These are phyloP conservation scores for Linderniella brevidens DNA, from an alignment of 257 asterid species.

Conservation along the genomic window DNA sequence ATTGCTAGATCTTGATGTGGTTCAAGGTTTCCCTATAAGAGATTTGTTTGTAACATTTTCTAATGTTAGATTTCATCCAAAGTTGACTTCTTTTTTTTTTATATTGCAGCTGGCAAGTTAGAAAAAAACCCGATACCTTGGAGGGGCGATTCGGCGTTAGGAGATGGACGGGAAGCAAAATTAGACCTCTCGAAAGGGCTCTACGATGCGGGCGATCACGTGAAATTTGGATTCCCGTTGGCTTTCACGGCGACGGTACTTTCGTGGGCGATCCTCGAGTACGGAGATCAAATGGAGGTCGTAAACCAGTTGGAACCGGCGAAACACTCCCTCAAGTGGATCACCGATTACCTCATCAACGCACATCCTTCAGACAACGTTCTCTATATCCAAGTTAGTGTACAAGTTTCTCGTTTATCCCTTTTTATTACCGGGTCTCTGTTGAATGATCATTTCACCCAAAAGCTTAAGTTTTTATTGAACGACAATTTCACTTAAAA, in stretches of 20 bases:
- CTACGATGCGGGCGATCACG: slow-evolving; percentile 94
- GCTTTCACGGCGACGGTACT: slow-evolving; percentile 89
- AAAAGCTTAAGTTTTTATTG: too few species aligned
- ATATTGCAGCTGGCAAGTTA: slow-evolving; percentile 73
- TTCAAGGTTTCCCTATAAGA: not conserved
- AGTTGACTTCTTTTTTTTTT: not conserved
- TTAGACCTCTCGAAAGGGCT: slow-evolving; percentile 88
- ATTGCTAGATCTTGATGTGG: not conserved
- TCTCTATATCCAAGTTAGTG: slow-evolving; percentile 64
- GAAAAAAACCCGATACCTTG: slow-evolving; percentile 45
- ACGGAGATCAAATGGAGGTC: slow-evolving; percentile 79
- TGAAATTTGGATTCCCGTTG: slow-evolving; percentile 93
- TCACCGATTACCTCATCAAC: slow-evolving; percentile 63
- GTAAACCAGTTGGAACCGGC: slow-evolving; percentile 53
- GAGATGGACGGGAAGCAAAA: slow-evolving; percentile 58
- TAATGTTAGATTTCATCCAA: not conserved
- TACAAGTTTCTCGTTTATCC: not conserved
- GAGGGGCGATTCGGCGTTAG: slow-evolving; percentile 80
- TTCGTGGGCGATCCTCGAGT: slow-evolving; percentile 93
- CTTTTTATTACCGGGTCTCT: not conserved
- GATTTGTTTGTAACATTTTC: too few species aligned
- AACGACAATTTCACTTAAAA: too few species aligned
- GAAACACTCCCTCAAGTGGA: slow-evolving; percentile 69
- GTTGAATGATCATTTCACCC: too few species aligned
- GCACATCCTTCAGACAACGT: slow-evolving; percentile 70